phyloP scores from a whole-genome alignment of 352 stramenopile genomes.

The Pythium aristosporum region DNA sequence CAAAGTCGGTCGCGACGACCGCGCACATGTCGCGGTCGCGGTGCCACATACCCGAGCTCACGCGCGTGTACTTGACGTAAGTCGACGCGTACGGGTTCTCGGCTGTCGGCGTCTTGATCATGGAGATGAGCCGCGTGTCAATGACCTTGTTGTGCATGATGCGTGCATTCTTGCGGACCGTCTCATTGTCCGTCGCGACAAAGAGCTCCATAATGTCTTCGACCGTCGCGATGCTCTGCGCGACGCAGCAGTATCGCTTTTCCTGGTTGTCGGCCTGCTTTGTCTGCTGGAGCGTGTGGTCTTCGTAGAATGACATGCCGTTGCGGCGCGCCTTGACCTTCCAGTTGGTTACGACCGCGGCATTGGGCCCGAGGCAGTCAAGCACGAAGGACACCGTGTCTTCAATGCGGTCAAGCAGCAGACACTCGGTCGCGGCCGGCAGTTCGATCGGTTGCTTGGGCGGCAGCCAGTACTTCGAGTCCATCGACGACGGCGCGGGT shows the following conservation, averaged over 20 bases:
- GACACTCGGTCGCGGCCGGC: not conserved
- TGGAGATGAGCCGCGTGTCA: slow-evolving; percentile 37
- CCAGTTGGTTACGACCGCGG: slow-evolving; percentile 21
- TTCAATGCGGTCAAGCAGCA: slow-evolving; percentile 12
- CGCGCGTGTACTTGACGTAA: slow-evolving; percentile 36
- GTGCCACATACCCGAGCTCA: slow-evolving; percentile 17
- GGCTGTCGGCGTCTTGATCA: slow-evolving; percentile 23
- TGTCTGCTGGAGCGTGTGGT: slow-evolving; percentile 20
- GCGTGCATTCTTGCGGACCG: slow-evolving; percentile 37
- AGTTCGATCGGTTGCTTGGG: slow-evolving; percentile 11
- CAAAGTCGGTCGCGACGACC: slow-evolving; percentile 19
- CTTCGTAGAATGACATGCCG: slow-evolving; percentile 23
- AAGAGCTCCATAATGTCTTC: slow-evolving; percentile 55
- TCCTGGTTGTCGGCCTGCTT: slow-evolving; percentile 12
- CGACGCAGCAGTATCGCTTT: slow-evolving; percentile 52
- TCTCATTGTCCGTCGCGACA: slow-evolving; percentile 33
- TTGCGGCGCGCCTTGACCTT: slow-evolving; percentile 18
- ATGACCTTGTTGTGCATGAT: slow-evolving; percentile 48
- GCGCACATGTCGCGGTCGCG: slow-evolving; percentile 32
- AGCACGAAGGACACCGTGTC: slow-evolving; percentile 22
- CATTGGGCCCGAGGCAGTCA: slow-evolving; percentile 15
- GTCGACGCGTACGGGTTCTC: slow-evolving; percentile 41
- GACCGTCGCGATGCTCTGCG: slow-evolving; percentile 35
- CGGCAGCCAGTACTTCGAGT: slow-evolving; percentile 20
- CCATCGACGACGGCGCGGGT: slow-evolving; percentile 8